Evolutionary conservation across 1,284 basidiomycete species (phyloP), one percentile per base, ranked within the genome.

Genomic region (Anthracocystis walkeri): DNA sequence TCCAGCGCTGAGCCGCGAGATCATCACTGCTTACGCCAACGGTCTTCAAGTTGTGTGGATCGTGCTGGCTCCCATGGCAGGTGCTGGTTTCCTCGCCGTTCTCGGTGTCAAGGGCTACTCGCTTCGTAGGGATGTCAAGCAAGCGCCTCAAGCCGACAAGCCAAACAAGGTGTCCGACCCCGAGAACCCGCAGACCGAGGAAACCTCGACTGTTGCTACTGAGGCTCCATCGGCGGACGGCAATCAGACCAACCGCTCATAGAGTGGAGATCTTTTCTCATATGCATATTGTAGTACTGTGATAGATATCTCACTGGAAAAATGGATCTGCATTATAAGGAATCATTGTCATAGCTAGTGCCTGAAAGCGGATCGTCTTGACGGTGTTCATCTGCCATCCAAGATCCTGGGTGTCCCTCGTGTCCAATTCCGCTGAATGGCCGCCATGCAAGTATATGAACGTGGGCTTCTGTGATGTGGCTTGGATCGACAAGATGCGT

Each of bases 31-130:
- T 0, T 94, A 91, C 85, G 88, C 91, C 3, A 85, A 89, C 52
- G 89, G 92, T 0, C 90, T 94, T 42, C 87, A 87, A 69, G 89
- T 87, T 45, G 90, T 94, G 59, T 94, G 93, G 92, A 82, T 92
- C 62, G 89, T 91, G 20, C 50, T 71, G 2, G 80, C 85, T 1
- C 86, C 86, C 0, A 62, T 86, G n/a, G 72, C 82, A 7, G 82
- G 73, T 16, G 77, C 81, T 16, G 83, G 81, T 0, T 78, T 85
- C 64, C 41, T 84, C 6, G 65, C 73, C 10, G 67, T 69, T 0
- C 58, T 79, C 8, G 66, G 66, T 7, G 70, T 82, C 29, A 82
- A 82, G 51, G 77, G 68, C 1, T 82, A 82, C 35, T 68, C 65
- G 54, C 58, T 76, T 23, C 29, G 54, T 11, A 63, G 74, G 27